Percentiles rank a stretch among this genome's conserved stretches.
These are phyloP conservation scores for Coccomyxa sp. DNA, from an alignment of 139 green algal genomes.

Conservation along the genomic window DNA sequence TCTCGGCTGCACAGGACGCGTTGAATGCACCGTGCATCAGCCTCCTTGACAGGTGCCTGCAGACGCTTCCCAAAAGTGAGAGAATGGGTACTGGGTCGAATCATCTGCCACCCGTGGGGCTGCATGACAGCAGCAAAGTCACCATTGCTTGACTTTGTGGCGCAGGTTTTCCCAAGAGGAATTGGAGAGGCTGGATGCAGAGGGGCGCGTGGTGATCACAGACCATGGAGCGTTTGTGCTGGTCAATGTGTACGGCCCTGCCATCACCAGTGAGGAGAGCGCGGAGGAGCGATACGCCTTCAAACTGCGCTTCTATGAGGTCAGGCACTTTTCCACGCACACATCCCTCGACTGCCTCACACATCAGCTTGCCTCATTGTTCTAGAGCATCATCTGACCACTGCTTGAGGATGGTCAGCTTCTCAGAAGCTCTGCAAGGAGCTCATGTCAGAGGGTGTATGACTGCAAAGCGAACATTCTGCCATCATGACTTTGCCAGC, in stretches of 20 bases:
- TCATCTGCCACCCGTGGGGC: no score
- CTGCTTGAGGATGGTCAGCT: not conserved
- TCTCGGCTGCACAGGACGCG: not conserved
- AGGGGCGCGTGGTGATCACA: constrained; percentile 47
- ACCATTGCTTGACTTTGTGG: no score
- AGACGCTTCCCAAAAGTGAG: no score
- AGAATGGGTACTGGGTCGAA: no score
- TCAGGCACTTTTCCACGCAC: not conserved
- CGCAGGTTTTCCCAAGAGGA: constrained; percentile 20
- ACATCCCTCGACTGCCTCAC: not conserved
- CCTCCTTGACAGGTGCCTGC: not conserved
- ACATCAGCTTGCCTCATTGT: not conserved
- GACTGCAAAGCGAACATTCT: no score
- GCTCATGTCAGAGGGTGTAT: no score
- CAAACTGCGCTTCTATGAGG: constrained; percentile 32
- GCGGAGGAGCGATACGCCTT: constrained; percentile 32
- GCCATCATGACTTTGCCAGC: no score
- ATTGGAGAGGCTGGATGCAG: constrained; percentile 36
- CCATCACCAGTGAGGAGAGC: constrained; percentile 34
- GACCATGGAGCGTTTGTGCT: constrained; percentile 51
- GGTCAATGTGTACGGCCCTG: constrained; percentile 37
- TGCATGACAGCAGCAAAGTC: no score
- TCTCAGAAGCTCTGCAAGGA: not conserved
- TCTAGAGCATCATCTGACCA: not conserved
- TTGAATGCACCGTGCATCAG: not conserved